A percentile compares a stretch with the other conserved stretches of the same genome.
These are phyloP conservation scores for Plasmopara viticola DNA, from an alignment of 352 stramenopile genomes.

Conservation along the genomic window DNA sequence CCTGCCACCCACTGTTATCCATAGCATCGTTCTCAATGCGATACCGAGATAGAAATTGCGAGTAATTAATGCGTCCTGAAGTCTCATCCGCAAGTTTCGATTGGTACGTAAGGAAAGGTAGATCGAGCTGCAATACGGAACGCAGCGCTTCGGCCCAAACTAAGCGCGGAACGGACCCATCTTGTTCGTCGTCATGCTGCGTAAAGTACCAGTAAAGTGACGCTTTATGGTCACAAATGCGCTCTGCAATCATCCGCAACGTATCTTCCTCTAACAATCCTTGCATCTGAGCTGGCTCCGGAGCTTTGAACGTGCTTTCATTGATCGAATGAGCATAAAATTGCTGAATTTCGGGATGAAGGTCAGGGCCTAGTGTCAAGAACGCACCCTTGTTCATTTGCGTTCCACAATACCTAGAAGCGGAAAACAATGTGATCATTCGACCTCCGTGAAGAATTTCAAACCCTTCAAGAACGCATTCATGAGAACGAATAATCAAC, in stretches of 20 bases:
- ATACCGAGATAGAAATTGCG: conserved; percentile 89
- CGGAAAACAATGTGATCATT: conserved; percentile 90
- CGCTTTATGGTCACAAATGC: conserved; percentile 88
- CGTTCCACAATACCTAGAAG: conserved; percentile 88
- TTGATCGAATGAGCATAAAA: conserved; percentile 89
- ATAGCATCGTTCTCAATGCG: conserved; percentile 86
- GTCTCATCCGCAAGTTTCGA: conserved; percentile 76
- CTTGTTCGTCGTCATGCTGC: conserved; percentile 87
- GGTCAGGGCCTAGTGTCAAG: conserved; percentile 83
- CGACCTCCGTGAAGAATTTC: conserved; percentile 86
- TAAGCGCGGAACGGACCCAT: conserved; percentile 74
- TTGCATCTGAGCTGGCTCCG: conserved; percentile 67
- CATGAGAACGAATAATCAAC: conserved; percentile 90
- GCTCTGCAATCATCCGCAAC: conserved; percentile 91
- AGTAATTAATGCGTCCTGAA: conserved; percentile 87
- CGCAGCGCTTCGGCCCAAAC: conserved; percentile 89
- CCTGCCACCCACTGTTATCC: conserved; percentile 85
- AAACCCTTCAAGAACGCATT: conserved; percentile 90
- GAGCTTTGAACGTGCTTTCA: conserved; percentile 67
- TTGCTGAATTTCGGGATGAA: conserved; percentile 92
- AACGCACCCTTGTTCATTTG: conserved; percentile 93
- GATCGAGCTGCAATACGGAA: conserved; percentile 86
- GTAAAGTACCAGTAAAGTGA: conserved; percentile 93
- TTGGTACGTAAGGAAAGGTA: conserved; percentile 89
- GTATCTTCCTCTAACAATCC: conserved; percentile 83